Evolutionary conservation across 306 rosid species (phyloP).

Genomic region (Alnus rubra): DNA sequence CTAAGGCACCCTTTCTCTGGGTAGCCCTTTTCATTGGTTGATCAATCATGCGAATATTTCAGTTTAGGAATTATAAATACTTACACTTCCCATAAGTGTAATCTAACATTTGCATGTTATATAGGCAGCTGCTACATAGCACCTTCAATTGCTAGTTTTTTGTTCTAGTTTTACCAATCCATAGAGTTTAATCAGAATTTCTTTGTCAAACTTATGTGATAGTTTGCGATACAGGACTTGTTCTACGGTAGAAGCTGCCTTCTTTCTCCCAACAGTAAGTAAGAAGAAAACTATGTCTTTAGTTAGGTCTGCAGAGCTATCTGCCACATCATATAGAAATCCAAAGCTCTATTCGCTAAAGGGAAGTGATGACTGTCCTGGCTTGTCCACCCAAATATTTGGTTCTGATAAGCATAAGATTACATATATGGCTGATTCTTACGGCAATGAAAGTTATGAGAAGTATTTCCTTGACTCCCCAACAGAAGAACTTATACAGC

Average conservation of each 20-base stretch:
- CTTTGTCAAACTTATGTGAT: conserved; percentile 19
- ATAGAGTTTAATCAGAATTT: conserved; percentile 14
- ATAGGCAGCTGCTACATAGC: conserved; percentile 4
- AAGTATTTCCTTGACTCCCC: conserved; percentile 80
- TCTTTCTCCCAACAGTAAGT: conserved; percentile 28
- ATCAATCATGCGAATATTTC: background rate
- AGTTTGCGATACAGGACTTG: conserved; percentile 22
- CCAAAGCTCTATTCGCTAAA: conserved; percentile 68
- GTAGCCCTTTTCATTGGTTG: background rate
- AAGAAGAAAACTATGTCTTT: conserved; percentile 57
- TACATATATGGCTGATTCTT: conserved; percentile 54
- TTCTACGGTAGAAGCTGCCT: conserved; percentile 25
- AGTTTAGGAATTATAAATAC: background rate
- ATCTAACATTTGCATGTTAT: background rate
- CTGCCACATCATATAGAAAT: conserved; percentile 55
- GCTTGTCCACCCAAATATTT: conserved; percentile 50
- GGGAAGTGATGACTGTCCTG: conserved; percentile 52
- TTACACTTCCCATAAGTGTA: background rate
- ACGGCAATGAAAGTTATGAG: conserved; percentile 66
- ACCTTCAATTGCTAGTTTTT: conserved; percentile 3
- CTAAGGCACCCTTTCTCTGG: conserved; percentile 1
- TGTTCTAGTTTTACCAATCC: background rate
- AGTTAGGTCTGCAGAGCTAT: conserved; percentile 58
- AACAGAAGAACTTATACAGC: conserved; percentile 53
- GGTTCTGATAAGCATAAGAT: conserved; percentile 50